Evolutionary conservation across 2,329 filamentous ascomycete species (phyloP).

Genomic region (Trichoderma hamatum): DNA sequence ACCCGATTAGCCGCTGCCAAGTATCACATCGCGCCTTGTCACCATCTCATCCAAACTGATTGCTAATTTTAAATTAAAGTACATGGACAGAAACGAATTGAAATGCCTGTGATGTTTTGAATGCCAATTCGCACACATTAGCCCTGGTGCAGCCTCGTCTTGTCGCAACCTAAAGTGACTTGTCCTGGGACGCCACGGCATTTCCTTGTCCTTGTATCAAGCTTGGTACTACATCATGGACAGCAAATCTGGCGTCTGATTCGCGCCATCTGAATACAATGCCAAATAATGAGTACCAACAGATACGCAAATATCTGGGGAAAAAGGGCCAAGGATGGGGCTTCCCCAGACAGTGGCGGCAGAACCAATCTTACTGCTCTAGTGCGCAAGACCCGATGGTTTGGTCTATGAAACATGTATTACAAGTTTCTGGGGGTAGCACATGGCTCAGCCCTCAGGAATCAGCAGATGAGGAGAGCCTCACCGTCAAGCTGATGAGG

Average conservation of each 20-base stretch:
- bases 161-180: not conserved
- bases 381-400: not conserved
- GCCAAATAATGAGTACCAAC: not conserved
- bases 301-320: not conserved
- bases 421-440: conserved; percentile 1
- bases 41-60: not conserved
- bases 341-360: not conserved
- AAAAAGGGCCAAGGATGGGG: not conserved
- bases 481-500: too few species aligned
- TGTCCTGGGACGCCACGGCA: not conserved
- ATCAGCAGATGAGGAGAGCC: not conserved
- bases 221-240: not conserved
- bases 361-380: not conserved
- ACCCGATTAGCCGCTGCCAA: conserved; percentile 1
- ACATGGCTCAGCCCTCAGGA: conserved; percentile 13
- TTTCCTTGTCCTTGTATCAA: not conserved
- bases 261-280: not conserved
- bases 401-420: not conserved
- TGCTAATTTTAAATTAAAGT: not conserved
- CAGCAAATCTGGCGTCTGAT: not conserved
- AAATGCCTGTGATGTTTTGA: not conserved
- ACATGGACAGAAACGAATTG: not conserved
- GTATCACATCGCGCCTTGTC: not conserved
- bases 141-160: not conserved
- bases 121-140: not conserved